phyloP scores from a whole-genome alignment of 805 yeast species.

The Yamadazyma insecticola region DNA sequence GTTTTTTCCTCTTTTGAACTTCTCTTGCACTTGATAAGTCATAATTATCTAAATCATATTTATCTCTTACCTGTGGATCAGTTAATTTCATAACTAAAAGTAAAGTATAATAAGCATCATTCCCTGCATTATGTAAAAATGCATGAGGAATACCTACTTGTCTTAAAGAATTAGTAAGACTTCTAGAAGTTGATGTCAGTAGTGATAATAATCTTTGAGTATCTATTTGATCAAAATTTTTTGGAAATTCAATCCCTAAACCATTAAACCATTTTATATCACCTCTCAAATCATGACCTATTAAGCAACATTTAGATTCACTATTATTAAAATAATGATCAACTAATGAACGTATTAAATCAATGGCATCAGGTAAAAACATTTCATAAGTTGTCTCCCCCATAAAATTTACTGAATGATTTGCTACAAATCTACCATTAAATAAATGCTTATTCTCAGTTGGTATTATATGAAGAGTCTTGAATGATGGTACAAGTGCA shows the following conservation, averaged over 20 bases:
- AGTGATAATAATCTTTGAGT: constrained; percentile 29
- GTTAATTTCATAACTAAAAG: constrained; percentile 44
- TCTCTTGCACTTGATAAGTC: constrained; percentile 3
- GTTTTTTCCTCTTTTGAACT: constrained; percentile 2
- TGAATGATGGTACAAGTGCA: constrained; percentile 36
- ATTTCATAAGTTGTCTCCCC: constrained; percentile 47
- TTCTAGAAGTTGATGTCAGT: constrained; percentile 6
- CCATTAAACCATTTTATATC: constrained; percentile 49
- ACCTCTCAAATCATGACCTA: constrained; percentile 60
- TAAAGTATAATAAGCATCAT: constrained; percentile 62
- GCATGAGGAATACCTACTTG: constrained; percentile 50
- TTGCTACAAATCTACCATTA: constrained; percentile 54
- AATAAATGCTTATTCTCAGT: constrained; percentile 36
- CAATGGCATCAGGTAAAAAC: constrained; percentile 28
- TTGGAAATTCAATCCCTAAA: constrained; percentile 45
- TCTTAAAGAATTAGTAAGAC: constrained; percentile 41
- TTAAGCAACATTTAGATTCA: constrained; percentile 22
- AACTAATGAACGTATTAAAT: constrained; percentile 39
- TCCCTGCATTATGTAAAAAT: constrained; percentile 65
- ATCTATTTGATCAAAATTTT: constrained; percentile 30
- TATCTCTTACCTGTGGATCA: constrained; percentile 22
- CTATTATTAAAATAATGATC: constrained; percentile 35
- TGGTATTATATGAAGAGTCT: constrained; percentile 40
- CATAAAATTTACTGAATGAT: constrained; percentile 46
- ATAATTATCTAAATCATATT: constrained; percentile 4